phyloP scores from a whole-genome alignment of 1,284 basidiomycete genomes.

The Microstroma glucosiphilum region DNA sequence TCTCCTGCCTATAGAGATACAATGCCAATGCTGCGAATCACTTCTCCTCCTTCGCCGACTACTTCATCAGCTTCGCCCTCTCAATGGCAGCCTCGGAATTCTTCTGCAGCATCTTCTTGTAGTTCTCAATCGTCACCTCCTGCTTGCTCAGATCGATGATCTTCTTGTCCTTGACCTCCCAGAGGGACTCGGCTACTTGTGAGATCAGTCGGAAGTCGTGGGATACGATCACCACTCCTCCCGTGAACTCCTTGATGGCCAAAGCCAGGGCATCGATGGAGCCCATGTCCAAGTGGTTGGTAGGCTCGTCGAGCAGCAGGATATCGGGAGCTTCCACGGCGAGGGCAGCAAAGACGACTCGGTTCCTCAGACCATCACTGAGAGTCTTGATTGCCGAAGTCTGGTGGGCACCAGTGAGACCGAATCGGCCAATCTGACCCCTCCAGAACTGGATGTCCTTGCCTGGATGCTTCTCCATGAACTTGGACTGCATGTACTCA shows the following conservation, averaged over 20 bases:
- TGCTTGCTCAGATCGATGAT: slow-evolving; percentile 85
- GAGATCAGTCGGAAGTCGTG: slow-evolving; percentile 46
- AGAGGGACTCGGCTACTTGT: slow-evolving; percentile 70
- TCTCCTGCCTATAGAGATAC: too few species aligned
- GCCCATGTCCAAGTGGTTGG: slow-evolving; percentile 83
- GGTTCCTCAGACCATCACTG: slow-evolving; percentile 92
- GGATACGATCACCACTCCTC: slow-evolving; percentile 67
- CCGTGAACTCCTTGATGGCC: slow-evolving; percentile 94
- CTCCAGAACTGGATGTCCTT: slow-evolving; percentile 92
- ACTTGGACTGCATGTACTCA: slow-evolving; percentile 80
- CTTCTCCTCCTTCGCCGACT: not conserved
- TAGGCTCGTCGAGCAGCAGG: slow-evolving; percentile 59
- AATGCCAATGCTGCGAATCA: not conserved
- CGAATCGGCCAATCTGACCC: slow-evolving; percentile 88
- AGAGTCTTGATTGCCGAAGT: slow-evolving; percentile 80
- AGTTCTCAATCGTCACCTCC: slow-evolving; percentile 55
- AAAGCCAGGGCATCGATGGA: slow-evolving; percentile 90
- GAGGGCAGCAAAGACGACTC: slow-evolving; percentile 84
- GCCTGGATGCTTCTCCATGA: slow-evolving; percentile 80
- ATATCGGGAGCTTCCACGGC: slow-evolving; percentile 54
- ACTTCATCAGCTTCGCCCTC: slow-evolving; percentile 38
- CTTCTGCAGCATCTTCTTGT: slow-evolving; percentile 49
- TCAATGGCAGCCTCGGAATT: slow-evolving; percentile 43
- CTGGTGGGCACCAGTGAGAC: slow-evolving; percentile 88
- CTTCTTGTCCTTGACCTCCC: slow-evolving; percentile 93